Evolutionary conservation across 768 basidiomycete genomes (phyloP).

Genomic region (Aureoboletus auriporus): DNA sequence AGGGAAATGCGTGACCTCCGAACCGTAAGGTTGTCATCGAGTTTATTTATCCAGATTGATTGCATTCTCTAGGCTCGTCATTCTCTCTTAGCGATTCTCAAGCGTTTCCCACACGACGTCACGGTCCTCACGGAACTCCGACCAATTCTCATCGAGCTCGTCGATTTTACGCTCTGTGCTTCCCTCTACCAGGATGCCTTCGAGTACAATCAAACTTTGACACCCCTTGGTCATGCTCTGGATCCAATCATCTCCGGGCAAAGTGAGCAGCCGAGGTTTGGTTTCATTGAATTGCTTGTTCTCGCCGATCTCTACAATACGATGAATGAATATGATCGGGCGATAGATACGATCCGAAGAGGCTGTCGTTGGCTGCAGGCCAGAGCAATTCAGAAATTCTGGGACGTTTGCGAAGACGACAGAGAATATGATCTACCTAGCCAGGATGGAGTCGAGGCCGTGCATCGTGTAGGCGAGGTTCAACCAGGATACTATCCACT

Average conservation of each 20-base stretch:
- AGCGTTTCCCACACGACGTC: constrained; percentile 58
- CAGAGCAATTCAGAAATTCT: constrained; percentile 62
- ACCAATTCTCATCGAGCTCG: constrained; percentile 46
- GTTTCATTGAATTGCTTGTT: constrained; percentile 63
- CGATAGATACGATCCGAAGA: constrained; percentile 62
- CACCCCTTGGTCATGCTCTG: constrained; percentile 40
- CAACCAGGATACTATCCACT: constrained; percentile 44
- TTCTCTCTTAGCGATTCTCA: constrained; percentile 24
- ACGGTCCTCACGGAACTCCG: constrained; percentile 74
- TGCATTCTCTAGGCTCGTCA: constrained; percentile 20
- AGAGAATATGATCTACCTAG: constrained; percentile 66
- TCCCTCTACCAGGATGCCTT: constrained; percentile 71
- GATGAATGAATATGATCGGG: constrained; percentile 61
- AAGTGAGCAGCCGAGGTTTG: constrained; percentile 7
- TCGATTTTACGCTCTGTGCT: constrained; percentile 62
- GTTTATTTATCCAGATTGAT: not conserved
- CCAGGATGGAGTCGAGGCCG: constrained; percentile 48
- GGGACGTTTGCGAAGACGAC: constrained; percentile 84
- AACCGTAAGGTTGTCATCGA: constrained; percentile 43
- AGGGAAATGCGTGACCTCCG: constrained; percentile 68
- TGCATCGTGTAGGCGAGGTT: constrained; percentile 42
- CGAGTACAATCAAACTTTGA: constrained; percentile 51
- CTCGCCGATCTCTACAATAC: constrained; percentile 83
- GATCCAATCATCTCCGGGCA: constrained; percentile 8
- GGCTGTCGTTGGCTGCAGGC: constrained; percentile 94